Base-by-base conservation (phyloP, 176 grass and related monocot genomes). In the Neostapfia colusana region DNA sequence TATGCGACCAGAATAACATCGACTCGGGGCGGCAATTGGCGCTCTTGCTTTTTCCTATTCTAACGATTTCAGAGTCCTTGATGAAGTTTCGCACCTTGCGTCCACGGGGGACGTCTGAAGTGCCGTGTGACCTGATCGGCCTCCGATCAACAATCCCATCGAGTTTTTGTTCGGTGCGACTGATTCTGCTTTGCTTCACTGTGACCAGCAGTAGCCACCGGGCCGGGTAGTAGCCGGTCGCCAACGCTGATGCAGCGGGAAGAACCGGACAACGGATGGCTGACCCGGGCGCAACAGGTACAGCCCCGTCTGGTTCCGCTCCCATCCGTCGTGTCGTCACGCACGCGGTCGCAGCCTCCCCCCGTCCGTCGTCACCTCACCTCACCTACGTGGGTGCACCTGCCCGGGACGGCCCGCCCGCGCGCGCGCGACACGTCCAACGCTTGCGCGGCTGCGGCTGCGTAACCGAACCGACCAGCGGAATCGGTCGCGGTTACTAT, bases 261-360 rank as follows among this genome's bases (percentile, higher is more conserved):
- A 23, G 18, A 53, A 23, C 50, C 0, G 18, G 9, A 3, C 1
- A 62, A 21, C 16, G 38, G 40, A 1, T 18, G 63, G 55, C 48
- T 12, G 73, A 2, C 25, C 69, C 0, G 78, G 72, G 65, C 36
- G 56, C 45, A 45, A 14, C 70, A 10, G 14, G 78, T 69, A 36
- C 76, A 67, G 9, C 7, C 40, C 80, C 80, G 79, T 63, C 85
- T 63, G 75, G 80, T 83, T 83, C 85, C 67, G 17, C n/a, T 35
- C 34, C 3, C 41, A n/a, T 26, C 45, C 59, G 15, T 7, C 1
- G 1, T 51, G 4, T 8, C 60, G 14, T 6, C 26, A 7, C 62
- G 38, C 8, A 27, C 73, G 41, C 73, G 38, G 36, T 5, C 24
- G 58, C 9, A 6, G 1, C 13, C 20, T 8, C 20, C 51, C 46